These are phyloP conservation scores for Ogataea nakhonphanomensis DNA, from an alignment of 805 yeast species.

Conservation along the genomic window DNA sequence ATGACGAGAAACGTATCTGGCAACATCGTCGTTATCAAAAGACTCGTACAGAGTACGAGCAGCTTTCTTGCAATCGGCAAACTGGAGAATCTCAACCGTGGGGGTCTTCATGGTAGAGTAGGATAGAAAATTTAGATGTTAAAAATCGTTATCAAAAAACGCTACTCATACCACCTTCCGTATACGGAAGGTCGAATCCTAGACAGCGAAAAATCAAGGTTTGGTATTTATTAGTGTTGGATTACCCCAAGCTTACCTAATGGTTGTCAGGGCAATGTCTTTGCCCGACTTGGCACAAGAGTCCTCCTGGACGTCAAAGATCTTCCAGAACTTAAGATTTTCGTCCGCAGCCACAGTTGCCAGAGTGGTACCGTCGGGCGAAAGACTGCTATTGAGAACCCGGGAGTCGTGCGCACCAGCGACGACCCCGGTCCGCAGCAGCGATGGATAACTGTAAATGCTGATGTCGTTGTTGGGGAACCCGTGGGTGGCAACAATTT, in stretches of 20 bases:
- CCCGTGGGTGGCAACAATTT: slow-evolving; percentile 92
- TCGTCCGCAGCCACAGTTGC: slow-evolving; percentile 98
- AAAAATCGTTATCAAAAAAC: slow-evolving; percentile 1
- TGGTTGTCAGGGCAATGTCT: slow-evolving; percentile 49
- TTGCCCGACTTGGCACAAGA: slow-evolving; percentile 37
- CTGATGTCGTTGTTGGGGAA: slow-evolving; percentile 83
- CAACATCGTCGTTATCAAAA: slow-evolving; percentile 34
- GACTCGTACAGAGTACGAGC: slow-evolving; percentile 34
- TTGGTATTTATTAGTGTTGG: slow-evolving; percentile 1
- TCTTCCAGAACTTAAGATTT: slow-evolving; percentile 89
- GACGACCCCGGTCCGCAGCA: slow-evolving; percentile 85
- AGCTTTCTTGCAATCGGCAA: slow-evolving; percentile 33
- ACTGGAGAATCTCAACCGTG: slow-evolving; percentile 28
- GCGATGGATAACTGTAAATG: slow-evolving; percentile 79
- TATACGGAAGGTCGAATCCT: slow-evolving; percentile 11
- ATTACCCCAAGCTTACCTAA: slow-evolving; percentile 31
- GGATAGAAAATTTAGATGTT: background rate
- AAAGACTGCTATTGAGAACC: slow-evolving; percentile 74
- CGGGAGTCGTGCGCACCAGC: slow-evolving; percentile 85
- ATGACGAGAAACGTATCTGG: slow-evolving; percentile 32
- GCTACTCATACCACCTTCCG: slow-evolving; percentile 12
- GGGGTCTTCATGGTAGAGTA: slow-evolving; percentile 9
- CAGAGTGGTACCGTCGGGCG: slow-evolving; percentile 86
- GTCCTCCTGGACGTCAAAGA: slow-evolving; percentile 55
- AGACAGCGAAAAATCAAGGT: background rate